Percentiles rank a stretch among this genome's conserved stretches.
Conservation (phyloP, 2,329 filamentous ascomycete species). For the Clarireedia paspali region DNA sequence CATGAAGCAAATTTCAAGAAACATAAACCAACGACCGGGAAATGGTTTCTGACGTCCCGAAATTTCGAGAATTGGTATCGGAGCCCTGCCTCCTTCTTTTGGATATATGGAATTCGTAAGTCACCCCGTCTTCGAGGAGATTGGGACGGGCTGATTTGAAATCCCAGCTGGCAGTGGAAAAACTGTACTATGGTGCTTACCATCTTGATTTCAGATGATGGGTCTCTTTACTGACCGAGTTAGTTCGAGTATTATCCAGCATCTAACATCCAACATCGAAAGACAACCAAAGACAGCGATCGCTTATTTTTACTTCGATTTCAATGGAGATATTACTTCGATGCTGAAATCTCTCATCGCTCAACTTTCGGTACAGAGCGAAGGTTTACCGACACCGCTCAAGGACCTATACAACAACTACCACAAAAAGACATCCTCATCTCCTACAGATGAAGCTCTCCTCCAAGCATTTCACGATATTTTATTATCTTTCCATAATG, state of each 20-base stretch:
- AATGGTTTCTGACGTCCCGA: conserved; percentile 18
- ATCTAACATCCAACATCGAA: conserved; percentile 14
- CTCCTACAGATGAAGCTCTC: conserved; percentile 10
- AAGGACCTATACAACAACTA: conserved; percentile 11
- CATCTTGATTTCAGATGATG: neutral
- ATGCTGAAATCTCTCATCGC: conserved; percentile 31
- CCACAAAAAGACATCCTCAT: conserved; percentile 1
- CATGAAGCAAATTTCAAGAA: conserved; percentile 18
- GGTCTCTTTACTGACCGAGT: neutral
- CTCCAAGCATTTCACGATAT: conserved; percentile 9
- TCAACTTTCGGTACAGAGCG: conserved; percentile 29
- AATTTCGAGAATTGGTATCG: conserved; percentile 27
- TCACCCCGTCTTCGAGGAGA: neutral
- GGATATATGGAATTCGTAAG: conserved; percentile 31
- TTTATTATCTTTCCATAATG: conserved; percentile 24
- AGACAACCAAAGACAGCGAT: conserved; percentile 23
- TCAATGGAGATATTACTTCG: conserved; percentile 28
- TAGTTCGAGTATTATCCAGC: conserved; percentile 30
- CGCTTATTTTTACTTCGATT: conserved; percentile 36
- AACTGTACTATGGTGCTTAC: conserved; percentile 30
- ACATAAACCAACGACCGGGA: conserved; percentile 20
- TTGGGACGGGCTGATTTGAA: conserved; percentile 3
- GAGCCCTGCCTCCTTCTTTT: conserved; percentile 30
- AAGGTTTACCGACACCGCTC: conserved; percentile 10
- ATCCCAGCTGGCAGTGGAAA: conserved; percentile 33